These are phyloP conservation scores for Starmerella ratchasimensis DNA, from an alignment of 805 yeast species.

Conservation along the genomic window DNA sequence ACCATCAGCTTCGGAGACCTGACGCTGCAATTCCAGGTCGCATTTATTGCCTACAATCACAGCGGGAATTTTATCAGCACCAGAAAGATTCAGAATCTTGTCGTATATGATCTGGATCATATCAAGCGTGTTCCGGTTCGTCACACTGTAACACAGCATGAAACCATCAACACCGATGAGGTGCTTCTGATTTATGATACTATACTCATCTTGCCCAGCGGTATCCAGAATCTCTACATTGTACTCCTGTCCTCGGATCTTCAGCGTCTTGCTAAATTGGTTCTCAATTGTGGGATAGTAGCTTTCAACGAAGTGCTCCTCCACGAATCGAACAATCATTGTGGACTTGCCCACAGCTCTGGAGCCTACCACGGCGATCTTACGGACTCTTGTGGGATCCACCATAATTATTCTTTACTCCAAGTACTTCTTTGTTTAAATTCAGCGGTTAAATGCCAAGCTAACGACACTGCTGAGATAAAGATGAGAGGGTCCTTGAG, in stretches of 20 bases:
- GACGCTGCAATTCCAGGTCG: conserved; percentile 55
- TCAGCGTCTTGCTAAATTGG: conserved; percentile 58
- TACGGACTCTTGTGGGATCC: conserved; percentile 31
- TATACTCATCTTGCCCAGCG: conserved; percentile 86
- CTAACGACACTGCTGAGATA: too few relatives aligned
- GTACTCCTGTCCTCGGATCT: conserved; percentile 58
- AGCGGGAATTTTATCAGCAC: conserved; percentile 60
- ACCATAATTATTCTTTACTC: too few relatives aligned
- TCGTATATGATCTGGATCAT: conserved; percentile 65
- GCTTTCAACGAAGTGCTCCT: conserved; percentile 74
- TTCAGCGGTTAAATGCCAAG: too few relatives aligned
- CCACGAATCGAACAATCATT: conserved; percentile 70
- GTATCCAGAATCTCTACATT: conserved; percentile 79
- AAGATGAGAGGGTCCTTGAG: too few relatives aligned
- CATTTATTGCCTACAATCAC: conserved; percentile 64
- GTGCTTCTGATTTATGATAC: conserved; percentile 64
- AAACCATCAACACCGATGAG: conserved; percentile 75
- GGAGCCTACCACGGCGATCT: conserved; percentile 76
- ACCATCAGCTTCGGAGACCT: conserved; percentile 44
- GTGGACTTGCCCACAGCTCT: conserved; percentile 81
- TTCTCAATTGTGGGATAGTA: conserved; percentile 88
- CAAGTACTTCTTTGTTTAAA: too few relatives aligned
- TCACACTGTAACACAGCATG: conserved; percentile 66
- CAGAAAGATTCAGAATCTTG: conserved; percentile 55
- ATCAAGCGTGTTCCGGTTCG: conserved; percentile 65